Percentiles rank a stretch among this genome's conserved stretches.
Conservation (phyloP, 768 basidiomycete genomes). For the Mrakia blollopis region DNA sequence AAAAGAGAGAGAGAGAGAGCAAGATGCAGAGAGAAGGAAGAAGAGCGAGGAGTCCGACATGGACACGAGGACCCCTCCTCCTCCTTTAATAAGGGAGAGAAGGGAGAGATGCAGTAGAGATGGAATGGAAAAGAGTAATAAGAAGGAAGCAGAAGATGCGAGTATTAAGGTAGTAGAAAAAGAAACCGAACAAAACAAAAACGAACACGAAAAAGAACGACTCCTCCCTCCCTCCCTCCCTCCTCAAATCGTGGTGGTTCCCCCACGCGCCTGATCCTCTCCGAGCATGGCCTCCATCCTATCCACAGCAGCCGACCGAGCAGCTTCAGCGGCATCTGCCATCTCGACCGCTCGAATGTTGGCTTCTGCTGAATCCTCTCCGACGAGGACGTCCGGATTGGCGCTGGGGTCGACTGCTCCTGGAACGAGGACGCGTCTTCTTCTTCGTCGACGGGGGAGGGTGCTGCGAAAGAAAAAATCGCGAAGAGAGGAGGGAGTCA, state of each 20-base stretch:
- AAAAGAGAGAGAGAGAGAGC: too few species aligned
- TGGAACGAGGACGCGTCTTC: constrained; percentile 1
- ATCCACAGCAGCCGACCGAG: background rate
- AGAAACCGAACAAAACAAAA: background rate
- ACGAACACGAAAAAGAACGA: background rate
- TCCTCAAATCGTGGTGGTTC: background rate
- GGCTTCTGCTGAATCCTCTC: constrained; percentile 28
- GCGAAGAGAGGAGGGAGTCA: background rate
- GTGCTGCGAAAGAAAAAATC: constrained; percentile 9
- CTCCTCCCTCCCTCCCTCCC: background rate
- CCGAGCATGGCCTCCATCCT: constrained; percentile 30
- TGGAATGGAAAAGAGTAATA: background rate
- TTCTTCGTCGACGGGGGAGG: constrained; percentile 29
- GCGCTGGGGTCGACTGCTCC: background rate
- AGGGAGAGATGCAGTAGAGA: too few species aligned
- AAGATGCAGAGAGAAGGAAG: too few species aligned
- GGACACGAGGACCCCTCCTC: too few species aligned
- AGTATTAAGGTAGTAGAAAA: too few species aligned
- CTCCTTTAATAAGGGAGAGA: too few species aligned
- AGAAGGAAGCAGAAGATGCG: too few species aligned
- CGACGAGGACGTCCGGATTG: background rate
- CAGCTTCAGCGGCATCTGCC: background rate
- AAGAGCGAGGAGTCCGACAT: too few species aligned
- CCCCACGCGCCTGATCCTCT: background rate
- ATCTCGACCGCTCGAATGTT: constrained; percentile 30